A percentile compares a stretch with the other conserved stretches of the same genome.
Evolutionary conservation across 805 yeast genomes (phyloP).

Genomic region (Candida dendrica): DNA sequence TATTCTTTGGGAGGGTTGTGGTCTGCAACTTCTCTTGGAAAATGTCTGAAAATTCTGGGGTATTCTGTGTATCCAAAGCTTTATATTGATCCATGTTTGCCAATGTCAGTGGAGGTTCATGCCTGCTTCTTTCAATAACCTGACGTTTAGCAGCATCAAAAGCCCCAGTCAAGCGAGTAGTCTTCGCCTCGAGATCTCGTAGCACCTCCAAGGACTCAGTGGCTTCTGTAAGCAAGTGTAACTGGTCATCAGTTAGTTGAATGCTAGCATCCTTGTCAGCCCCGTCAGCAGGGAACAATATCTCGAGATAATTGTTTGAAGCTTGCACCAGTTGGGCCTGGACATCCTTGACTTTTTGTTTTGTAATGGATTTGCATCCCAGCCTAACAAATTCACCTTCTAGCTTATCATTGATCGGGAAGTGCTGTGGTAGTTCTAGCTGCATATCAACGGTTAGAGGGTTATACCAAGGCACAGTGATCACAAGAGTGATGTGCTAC

Average conservation of each 20-base stretch:
- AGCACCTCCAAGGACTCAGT: constrained; percentile 12
- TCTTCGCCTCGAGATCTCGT: constrained; percentile 8
- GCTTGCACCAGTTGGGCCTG: constrained; percentile 8
- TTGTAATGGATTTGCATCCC: background rate
- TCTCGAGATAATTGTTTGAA: constrained; percentile 9
- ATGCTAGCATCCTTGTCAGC: background rate
- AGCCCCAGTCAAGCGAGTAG: constrained; percentile 6
- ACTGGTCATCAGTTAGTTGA: constrained; percentile 2
- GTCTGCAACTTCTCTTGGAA: constrained; percentile 2
- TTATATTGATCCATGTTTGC: constrained; percentile 7
- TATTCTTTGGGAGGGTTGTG: background rate
- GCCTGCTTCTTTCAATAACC: constrained; percentile 1
- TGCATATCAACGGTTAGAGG: background rate
- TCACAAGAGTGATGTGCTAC: too few relatives aligned
- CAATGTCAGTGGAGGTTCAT: constrained; percentile 8
- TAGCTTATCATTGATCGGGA: background rate
- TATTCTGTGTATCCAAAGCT: constrained; percentile 4
- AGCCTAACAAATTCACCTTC: background rate
- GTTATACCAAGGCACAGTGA: too few relatives aligned
- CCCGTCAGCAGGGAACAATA: constrained; percentile 1
- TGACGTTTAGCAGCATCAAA: constrained; percentile 9
- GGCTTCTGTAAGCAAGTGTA: background rate
- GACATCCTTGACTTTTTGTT: constrained; percentile 4
- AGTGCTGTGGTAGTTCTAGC: constrained; percentile 3
- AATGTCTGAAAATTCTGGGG: constrained; percentile 10